Percentiles rank a stretch among this genome's conserved stretches.
Conservation (phyloP, 768 basidiomycete species). For the Mycena alexandri region DNA sequence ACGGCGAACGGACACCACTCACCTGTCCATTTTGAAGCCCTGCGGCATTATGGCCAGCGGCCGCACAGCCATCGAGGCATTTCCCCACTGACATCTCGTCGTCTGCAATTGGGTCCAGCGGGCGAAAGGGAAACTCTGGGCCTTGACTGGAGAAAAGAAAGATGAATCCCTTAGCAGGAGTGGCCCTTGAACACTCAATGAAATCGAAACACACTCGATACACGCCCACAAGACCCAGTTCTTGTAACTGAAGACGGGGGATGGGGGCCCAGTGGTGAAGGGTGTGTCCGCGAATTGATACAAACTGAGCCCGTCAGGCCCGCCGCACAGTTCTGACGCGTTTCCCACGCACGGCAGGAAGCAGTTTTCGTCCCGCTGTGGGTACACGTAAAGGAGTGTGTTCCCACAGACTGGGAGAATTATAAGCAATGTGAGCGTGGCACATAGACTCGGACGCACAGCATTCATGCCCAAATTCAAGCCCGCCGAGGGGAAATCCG, state of each 20-base stretch:
- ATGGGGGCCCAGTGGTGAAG: conserved; percentile 36
- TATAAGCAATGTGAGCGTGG: background rate
- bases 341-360: conserved; percentile 36
- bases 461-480: conserved; percentile 42
- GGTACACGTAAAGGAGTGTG: conserved; percentile 37
- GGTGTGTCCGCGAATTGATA: conserved; percentile 37
- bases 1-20: background rate
- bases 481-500: conserved; percentile 37
- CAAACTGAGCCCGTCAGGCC: conserved; percentile 36
- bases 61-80: conserved; percentile 7
- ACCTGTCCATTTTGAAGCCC: conserved; percentile 3
- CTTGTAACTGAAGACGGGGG: conserved; percentile 21
- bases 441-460: conserved; percentile 33
- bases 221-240: conserved; percentile 34
- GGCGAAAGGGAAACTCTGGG: background rate
- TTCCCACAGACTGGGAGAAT: conserved; percentile 39
- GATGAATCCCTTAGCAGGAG: no score
- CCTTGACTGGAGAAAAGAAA: no score
- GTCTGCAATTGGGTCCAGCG: background rate
- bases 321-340: conserved; percentile 37
- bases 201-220: conserved; percentile 25
- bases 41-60: conserved; percentile 1
- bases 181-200: no score
- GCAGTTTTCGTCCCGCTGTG: conserved; percentile 18
- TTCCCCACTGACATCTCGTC: conserved; percentile 3